These are phyloP conservation scores for Filobasidium floriforme DNA, from an alignment of 768 basidiomycete species.

Conservation along the genomic window DNA sequence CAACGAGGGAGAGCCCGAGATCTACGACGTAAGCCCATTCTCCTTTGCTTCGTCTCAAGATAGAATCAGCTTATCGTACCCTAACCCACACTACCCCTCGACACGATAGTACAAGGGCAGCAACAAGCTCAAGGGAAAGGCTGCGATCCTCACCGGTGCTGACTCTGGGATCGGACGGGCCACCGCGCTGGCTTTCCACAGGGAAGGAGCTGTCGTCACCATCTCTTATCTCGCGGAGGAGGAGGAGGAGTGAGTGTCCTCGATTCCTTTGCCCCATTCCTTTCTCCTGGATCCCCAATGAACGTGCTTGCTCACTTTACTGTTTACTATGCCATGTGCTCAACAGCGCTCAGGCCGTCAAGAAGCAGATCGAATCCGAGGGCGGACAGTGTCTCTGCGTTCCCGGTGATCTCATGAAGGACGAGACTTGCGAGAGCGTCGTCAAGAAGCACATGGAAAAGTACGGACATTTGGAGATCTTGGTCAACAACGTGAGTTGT, in stretches of 20 bases:
- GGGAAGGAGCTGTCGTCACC: constrained; percentile 49
- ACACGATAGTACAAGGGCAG: constrained; percentile 50
- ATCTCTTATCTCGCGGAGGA: constrained; percentile 55
- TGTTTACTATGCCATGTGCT: neutral
- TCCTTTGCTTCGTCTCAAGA: no score
- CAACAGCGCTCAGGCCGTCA: constrained; percentile 49
- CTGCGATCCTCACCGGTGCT: constrained; percentile 37
- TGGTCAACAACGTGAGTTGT: constrained; percentile 27
- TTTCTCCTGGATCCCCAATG: neutral
- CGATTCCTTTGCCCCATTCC: neutral
- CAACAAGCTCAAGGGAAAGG: constrained; percentile 49
- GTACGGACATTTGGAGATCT: constrained; percentile 31
- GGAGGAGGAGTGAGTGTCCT: constrained; percentile 48
- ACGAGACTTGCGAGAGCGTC: constrained; percentile 48
- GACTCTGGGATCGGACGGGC: constrained; percentile 39
- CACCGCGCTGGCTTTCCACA: constrained; percentile 44
- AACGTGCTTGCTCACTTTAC: constrained; percentile 1
- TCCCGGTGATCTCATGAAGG: constrained; percentile 49
- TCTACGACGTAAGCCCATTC: constrained; percentile 42
- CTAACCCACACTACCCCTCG: neutral
- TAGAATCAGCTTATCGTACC: no score
- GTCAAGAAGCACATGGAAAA: constrained; percentile 51
- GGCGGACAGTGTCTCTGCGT: constrained; percentile 43
- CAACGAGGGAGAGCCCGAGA: constrained; percentile 51
- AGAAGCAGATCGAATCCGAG: constrained; percentile 50